A percentile compares a stretch with the other conserved stretches of the same genome.
Conservation (phyloP, 225 moss, liverwort and hornwort genomes). For the Thuidium tamariscinum region DNA sequence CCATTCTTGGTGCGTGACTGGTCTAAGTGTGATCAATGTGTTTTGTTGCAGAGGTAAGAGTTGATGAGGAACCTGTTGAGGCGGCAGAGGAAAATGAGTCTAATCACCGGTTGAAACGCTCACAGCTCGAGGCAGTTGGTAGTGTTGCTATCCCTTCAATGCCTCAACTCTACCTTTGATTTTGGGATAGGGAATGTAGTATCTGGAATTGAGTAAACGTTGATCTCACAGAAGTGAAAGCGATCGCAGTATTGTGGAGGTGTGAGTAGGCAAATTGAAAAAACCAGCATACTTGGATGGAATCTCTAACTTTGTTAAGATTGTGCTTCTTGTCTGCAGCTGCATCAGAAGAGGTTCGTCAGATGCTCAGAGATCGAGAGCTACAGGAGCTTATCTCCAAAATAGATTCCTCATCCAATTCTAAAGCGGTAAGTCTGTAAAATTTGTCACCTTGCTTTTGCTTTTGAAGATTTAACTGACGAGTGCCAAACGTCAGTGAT, state of each 20-base stretch:
- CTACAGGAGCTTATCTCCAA: constrained; percentile 54
- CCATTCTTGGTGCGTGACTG: neutral
- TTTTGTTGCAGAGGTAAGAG: constrained; percentile 13
- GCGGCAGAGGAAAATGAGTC: constrained; percentile 15
- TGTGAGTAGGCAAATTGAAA: neutral
- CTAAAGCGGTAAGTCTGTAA: constrained; percentile 36
- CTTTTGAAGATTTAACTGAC: neutral
- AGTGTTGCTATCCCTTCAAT: neutral
- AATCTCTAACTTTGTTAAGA: neutral
- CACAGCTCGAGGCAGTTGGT: constrained; percentile 53
- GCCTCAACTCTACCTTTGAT: neutral
- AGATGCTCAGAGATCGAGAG: constrained; percentile 62
- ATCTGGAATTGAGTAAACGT: neutral
- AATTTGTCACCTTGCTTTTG: neutral
- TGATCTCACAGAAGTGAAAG: neutral
- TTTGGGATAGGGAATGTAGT: neutral
- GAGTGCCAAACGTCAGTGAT: neutral
- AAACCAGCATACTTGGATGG: neutral
- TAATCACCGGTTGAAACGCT: constrained; percentile 24
- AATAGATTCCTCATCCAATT: constrained; percentile 57
- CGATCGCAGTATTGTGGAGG: neutral
- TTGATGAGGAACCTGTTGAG: neutral
- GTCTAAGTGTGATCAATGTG: neutral
- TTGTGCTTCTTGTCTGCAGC: constrained; percentile 28
- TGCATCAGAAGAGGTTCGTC: constrained; percentile 54